These are phyloP conservation scores for Naumovozyma castellii DNA, from an alignment of 805 yeast species.

Conservation along the genomic window DNA sequence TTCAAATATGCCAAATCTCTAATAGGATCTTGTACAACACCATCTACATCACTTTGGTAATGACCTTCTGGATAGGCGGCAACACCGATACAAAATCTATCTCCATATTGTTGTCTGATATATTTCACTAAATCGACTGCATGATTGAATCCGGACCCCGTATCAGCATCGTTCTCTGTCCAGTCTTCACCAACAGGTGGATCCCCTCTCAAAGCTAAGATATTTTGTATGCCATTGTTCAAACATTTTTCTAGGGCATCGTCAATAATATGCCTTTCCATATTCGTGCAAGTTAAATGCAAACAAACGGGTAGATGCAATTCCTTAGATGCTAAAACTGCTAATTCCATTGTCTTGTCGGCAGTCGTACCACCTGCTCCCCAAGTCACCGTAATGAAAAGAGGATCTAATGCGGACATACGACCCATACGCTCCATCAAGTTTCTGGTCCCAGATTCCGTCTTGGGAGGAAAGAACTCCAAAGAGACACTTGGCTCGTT, in stretches of 20 bases:
- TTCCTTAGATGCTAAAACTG: slow-evolving; percentile 63
- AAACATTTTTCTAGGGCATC: slow-evolving; percentile 66
- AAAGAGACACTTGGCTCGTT: slow-evolving; percentile 62
- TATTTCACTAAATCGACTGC: slow-evolving; percentile 85
- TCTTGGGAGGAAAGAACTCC: slow-evolving; percentile 97
- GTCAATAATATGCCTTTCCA: slow-evolving; percentile 68
- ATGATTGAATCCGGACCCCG: slow-evolving; percentile 49
- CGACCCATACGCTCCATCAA: slow-evolving; percentile 78
- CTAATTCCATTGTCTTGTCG: slow-evolving; percentile 75
- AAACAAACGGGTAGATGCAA: slow-evolving; percentile 82
- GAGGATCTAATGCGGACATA: slow-evolving; percentile 79
- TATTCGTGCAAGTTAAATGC: slow-evolving; percentile 94
- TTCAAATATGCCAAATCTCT: slow-evolving; percentile 71
- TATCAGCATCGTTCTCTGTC: slow-evolving; percentile 23
- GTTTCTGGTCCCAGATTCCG: slow-evolving; percentile 79
- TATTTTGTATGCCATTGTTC: slow-evolving; percentile 71
- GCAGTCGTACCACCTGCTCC: slow-evolving; percentile 97
- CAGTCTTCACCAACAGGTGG: slow-evolving; percentile 61
- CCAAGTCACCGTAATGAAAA: slow-evolving; percentile 92
- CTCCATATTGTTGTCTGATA: slow-evolving; percentile 60
- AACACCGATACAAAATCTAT: slow-evolving; percentile 86
- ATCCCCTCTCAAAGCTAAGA: slow-evolving; percentile 90
- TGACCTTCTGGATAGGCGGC: slow-evolving; percentile 99
- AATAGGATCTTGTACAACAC: slow-evolving; percentile 49
- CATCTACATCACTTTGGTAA: slow-evolving; percentile 13